Evolutionary conservation across 1,284 basidiomycete genomes (phyloP).

Genomic region (Moesziomyces antarcticus): DNA sequence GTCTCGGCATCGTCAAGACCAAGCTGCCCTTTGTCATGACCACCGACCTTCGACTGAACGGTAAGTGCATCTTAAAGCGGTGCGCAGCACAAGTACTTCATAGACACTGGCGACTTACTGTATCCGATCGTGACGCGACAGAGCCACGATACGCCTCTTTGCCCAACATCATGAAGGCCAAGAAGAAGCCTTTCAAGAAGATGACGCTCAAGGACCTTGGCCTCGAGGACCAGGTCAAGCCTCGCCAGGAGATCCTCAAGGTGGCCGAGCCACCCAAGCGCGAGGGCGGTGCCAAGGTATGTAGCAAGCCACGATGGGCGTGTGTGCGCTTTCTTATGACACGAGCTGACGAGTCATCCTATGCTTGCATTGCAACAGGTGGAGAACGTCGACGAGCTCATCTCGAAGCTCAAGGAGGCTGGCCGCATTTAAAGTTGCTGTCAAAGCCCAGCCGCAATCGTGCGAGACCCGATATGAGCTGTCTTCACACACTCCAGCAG

Average conservation of each 20-base stretch:
- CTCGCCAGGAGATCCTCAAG: slow-evolving; percentile 85
- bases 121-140: slow-evolving; percentile 1
- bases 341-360: not conserved
- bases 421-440: slow-evolving; percentile 74
- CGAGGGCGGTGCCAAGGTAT: slow-evolving; percentile 89
- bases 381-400: slow-evolving; percentile 86
- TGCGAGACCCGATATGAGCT: not conserved
- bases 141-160: slow-evolving; percentile 67
- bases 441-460: not conserved
- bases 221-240: slow-evolving; percentile 77
- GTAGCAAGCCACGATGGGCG: not conserved
- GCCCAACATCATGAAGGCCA: slow-evolving; percentile 75
- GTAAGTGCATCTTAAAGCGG: slow-evolving; percentile 26
- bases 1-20: slow-evolving; percentile 84
- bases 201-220: slow-evolving; percentile 82
- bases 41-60: slow-evolving; percentile 80
- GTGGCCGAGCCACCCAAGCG: slow-evolving; percentile 92
- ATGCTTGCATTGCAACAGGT: slow-evolving; percentile 71
- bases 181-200: slow-evolving; percentile 96
- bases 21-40: slow-evolving; percentile 88
- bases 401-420: slow-evolving; percentile 88
- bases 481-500: not conserved
- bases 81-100: not conserved
- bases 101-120: not conserved
- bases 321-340: not conserved